Evolutionary conservation across 2,329 filamentous ascomycete genomes (phyloP).

Genomic region (Herpotrichia juniperi): DNA sequence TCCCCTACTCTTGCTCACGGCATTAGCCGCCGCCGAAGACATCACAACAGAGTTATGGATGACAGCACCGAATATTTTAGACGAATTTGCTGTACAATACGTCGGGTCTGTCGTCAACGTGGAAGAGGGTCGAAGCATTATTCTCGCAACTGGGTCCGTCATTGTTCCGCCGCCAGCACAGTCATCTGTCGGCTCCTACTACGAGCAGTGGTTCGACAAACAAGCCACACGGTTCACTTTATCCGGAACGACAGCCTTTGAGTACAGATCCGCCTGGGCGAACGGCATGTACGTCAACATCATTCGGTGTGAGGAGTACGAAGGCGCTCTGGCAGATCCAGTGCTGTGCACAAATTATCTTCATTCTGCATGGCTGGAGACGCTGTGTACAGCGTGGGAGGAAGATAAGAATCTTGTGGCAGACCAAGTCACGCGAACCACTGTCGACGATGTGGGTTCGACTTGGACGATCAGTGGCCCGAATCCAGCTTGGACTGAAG

Average conservation of each 20-base stretch:
- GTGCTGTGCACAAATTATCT: background rate
- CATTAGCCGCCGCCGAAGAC: background rate
- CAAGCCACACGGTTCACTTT: background rate
- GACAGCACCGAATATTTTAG: background rate
- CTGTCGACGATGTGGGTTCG: background rate
- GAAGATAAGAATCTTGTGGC: background rate
- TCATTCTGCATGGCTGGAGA: background rate
- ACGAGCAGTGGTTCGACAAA: background rate
- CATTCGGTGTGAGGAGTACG: background rate
- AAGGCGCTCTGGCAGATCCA: background rate
- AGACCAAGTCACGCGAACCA: background rate
- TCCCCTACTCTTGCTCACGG: background rate
- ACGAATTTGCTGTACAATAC: background rate
- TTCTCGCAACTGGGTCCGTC: background rate
- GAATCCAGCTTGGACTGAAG: background rate
- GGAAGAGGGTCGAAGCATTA: background rate
- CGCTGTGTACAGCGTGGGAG: background rate
- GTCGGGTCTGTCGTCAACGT: background rate
- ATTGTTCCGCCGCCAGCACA: background rate
- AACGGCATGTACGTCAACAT: background rate
- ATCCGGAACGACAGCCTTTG: background rate
- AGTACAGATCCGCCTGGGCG: background rate
- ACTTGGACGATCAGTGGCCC: background rate
- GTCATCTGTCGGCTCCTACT: background rate
- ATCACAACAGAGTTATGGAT: background rate